A percentile compares a stretch with the other conserved stretches of the same genome.
phyloP scores from a whole-genome alignment of 2,329 filamentous ascomycete species.

The Rhynchosporium secalis region DNA sequence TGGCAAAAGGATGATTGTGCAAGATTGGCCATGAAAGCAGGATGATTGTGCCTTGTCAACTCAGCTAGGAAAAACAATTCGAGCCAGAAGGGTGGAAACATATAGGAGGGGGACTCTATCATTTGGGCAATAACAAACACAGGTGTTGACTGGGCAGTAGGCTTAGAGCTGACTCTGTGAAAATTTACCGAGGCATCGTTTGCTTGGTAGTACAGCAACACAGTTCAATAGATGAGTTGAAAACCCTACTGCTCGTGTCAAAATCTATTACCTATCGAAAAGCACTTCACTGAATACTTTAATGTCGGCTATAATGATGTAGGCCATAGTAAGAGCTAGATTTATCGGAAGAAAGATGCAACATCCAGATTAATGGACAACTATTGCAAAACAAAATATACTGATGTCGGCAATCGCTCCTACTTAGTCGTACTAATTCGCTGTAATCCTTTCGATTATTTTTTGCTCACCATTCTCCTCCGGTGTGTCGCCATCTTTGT shows the following conservation, averaged over 20 bases:
- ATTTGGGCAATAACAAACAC: no score
- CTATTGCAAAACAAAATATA: not conserved
- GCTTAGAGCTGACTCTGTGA: not conserved
- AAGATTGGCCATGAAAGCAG: not conserved
- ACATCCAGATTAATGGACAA: not conserved
- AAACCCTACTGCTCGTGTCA: no score
- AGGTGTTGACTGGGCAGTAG: not conserved
- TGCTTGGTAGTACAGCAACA: not conserved
- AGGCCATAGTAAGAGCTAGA: no score
- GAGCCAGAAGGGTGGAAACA: not conserved
- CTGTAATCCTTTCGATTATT: slow-evolving; percentile 18
- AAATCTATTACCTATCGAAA: no score
- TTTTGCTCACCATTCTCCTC: slow-evolving; percentile 13
- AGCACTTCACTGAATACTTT: no score
- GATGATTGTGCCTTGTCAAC: not conserved
- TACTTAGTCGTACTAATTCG: slow-evolving; percentile 19
- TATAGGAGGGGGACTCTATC: not conserved
- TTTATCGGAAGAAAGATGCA: not conserved
- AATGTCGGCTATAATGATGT: no score
- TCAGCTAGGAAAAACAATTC: not conserved
- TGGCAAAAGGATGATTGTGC: not conserved
- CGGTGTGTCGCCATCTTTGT: slow-evolving; percentile 12
- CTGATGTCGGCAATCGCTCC: not conserved
- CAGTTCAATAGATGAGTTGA: not conserved
- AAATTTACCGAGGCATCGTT: slow-evolving; percentile 3